Base-by-base conservation (phyloP, 2,329 filamentous ascomycete species). In the Gnomoniopsis smithogilvyi region DNA sequence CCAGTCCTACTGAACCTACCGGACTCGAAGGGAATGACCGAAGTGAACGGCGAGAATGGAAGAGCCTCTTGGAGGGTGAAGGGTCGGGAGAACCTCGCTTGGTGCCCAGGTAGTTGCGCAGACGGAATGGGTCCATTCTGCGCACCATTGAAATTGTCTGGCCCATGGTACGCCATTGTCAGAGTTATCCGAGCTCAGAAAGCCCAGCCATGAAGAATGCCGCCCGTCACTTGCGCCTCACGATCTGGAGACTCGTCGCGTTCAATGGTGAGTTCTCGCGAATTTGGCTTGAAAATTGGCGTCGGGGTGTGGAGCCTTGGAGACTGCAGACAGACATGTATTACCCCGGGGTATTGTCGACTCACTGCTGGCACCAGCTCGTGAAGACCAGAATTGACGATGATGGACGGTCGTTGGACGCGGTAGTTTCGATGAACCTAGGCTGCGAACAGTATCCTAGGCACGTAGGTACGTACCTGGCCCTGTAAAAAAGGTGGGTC, bases 11-110 rank as follows among this genome's bases (percentile, higher is more conserved):
- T n/a, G 21, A 19, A 68, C 78, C 64, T 74, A 92, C 91, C 86
- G 65, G 89, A 83, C 71, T 89, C 85, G 72, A 94, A 91, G 2
- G 91, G 90, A 54, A 91, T 81, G 51, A 93, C 88, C 3, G 90
- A 92, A 51, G 88, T 90, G 70, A 94, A 88, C 24, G 91, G 91
- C 54, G 90, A 91, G 73, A 87, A 93, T n/a, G 90, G 89, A 49
- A 95, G 78, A 33, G 90, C 90, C 69, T 95, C 89, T 58, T 88
- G 83, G 14, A 95, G 82, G 3, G 82, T 83, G 68, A 87, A 85
- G 1, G 86, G 80, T 56, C 79, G 64, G 19, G 61, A 61, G 58
- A 73, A 74, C 30, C 51, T 59, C 34, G 62, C 58, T 4, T 60
- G 50, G 19, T 52, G 60, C 43, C 47, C 51, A 61, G 51, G 47